phyloP scores from a whole-genome alignment of 2,329 filamentous ascomycete species.

The Teratosphaeria epicoccoides region DNA sequence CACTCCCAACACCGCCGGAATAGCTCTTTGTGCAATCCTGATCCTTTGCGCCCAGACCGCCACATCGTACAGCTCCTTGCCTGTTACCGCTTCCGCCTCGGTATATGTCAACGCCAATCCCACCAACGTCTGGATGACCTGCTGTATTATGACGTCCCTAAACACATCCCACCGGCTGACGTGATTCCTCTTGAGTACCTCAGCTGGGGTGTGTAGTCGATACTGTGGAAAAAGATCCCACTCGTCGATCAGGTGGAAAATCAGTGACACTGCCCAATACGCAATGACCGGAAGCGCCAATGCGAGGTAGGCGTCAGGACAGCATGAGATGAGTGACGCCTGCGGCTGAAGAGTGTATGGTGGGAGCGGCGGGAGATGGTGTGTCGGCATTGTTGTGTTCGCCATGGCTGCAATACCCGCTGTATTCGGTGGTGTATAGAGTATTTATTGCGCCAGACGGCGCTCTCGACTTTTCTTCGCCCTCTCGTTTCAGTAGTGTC shows the following conservation, averaged over 20 bases:
- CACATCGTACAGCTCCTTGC: conserved; percentile 75
- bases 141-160: conserved; percentile 75
- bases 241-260: conserved; percentile 81
- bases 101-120: conserved; percentile 57
- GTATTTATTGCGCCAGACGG: conserved; percentile 2
- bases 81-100: conserved; percentile 63
- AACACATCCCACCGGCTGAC: conserved; percentile 76
- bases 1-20: conserved; percentile 60
- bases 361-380: conserved; percentile 73
- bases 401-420: conserved; percentile 14
- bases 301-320: conserved; percentile 72
- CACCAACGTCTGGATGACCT: conserved; percentile 72
- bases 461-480: neutral
- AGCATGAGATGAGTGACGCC: conserved; percentile 61
- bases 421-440: neutral
- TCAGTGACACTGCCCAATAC: conserved; percentile 77
- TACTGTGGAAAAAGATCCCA: conserved; percentile 83
- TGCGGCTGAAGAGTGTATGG: conserved; percentile 63
- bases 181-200: conserved; percentile 78
- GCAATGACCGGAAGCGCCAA: conserved; percentile 66
- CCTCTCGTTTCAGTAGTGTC: neutral
- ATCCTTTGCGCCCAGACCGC: conserved; percentile 82
- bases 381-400: conserved; percentile 36
- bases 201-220: conserved; percentile 86
- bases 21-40: conserved; percentile 63